Percentiles rank a stretch among this genome's conserved stretches.
Evolutionary conservation across 2,329 filamentous ascomycete species (phyloP).

Genomic region (Fusarium hostae): DNA sequence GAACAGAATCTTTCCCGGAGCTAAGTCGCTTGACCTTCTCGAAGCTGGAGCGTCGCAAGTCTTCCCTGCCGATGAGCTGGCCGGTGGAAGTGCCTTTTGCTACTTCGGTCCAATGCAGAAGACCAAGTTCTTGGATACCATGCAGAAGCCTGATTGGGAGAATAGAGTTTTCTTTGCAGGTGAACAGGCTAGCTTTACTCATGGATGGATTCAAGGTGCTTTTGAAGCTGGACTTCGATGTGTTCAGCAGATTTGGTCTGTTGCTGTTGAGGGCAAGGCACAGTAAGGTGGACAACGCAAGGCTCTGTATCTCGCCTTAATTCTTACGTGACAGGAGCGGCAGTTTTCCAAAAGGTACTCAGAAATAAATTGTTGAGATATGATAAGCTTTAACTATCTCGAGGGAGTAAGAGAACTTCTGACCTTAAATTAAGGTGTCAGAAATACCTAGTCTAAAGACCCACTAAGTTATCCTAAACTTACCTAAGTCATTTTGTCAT

Average conservation of each 20-base stretch:
- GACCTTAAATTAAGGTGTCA: too few relatives aligned
- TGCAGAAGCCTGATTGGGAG: slow-evolving; percentile 4
- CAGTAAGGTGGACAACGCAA: neutral
- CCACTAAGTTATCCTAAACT: too few relatives aligned
- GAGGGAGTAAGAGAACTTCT: too few relatives aligned
- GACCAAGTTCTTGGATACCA: neutral
- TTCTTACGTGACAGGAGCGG: too few relatives aligned
- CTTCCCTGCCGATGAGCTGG: neutral
- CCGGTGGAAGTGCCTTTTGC: neutral
- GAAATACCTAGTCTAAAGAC: too few relatives aligned
- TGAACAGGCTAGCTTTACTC: slow-evolving; percentile 4
- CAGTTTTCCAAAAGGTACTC: too few relatives aligned
- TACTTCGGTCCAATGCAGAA: neutral
- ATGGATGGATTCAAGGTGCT: neutral
- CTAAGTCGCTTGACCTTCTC: neutral
- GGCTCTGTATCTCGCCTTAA: too few relatives aligned
- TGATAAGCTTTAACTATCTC: too few relatives aligned
- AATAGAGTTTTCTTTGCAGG: neutral
- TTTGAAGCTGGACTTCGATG: neutral
- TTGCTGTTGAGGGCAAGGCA: neutral
- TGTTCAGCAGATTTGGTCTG: slow-evolving; percentile 1
- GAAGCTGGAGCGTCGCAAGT: neutral
- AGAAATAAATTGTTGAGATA: too few relatives aligned
- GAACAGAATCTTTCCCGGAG: neutral
- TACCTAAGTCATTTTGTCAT: too few relatives aligned